phyloP scores from a whole-genome alignment of 1,139 yeast species.

The Nadsonia starkeyi-henricii region DNA sequence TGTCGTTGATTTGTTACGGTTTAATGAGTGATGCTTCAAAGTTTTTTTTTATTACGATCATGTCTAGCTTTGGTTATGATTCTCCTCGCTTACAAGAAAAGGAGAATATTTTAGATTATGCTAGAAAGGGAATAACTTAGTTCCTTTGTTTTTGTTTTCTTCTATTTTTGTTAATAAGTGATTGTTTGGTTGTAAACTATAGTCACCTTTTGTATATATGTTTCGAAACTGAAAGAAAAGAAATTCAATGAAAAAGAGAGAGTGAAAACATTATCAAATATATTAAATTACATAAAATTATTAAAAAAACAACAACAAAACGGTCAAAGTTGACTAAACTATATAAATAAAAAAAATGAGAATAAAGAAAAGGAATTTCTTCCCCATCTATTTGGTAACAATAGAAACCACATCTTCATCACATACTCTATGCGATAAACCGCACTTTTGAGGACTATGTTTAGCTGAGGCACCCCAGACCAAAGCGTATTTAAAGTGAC shows the following conservation, averaged over 20 bases:
- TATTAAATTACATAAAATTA: too few relatives aligned
- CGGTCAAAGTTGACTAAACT: too few relatives aligned
- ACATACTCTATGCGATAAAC: constrained; percentile 64
- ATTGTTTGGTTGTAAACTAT: background rate
- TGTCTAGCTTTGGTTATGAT: background rate
- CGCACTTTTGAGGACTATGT: constrained; percentile 95
- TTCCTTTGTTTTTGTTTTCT: too few relatives aligned
- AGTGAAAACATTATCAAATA: constrained; percentile 16
- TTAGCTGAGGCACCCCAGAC: constrained; percentile 96
- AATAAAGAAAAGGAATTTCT: too few relatives aligned
- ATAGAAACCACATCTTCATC: constrained; percentile 94
- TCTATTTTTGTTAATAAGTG: background rate
- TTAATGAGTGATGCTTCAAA: background rate
- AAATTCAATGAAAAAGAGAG: background rate
- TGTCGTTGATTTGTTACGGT: too few relatives aligned
- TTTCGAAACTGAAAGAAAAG: background rate
- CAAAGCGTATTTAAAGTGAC: constrained; percentile 81
- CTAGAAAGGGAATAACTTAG: background rate
- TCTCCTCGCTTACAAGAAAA: background rate
- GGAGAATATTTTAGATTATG: too few relatives aligned
- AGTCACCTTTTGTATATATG: too few relatives aligned
- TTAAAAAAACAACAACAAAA: too few relatives aligned
- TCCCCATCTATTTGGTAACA: constrained; percentile 41
- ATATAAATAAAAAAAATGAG: too few relatives aligned
- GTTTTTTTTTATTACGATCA: background rate